These are phyloP conservation scores for Annulohypoxylon bovei DNA, from an alignment of 495 filamentous ascomycete species.

Conservation along the genomic window DNA sequence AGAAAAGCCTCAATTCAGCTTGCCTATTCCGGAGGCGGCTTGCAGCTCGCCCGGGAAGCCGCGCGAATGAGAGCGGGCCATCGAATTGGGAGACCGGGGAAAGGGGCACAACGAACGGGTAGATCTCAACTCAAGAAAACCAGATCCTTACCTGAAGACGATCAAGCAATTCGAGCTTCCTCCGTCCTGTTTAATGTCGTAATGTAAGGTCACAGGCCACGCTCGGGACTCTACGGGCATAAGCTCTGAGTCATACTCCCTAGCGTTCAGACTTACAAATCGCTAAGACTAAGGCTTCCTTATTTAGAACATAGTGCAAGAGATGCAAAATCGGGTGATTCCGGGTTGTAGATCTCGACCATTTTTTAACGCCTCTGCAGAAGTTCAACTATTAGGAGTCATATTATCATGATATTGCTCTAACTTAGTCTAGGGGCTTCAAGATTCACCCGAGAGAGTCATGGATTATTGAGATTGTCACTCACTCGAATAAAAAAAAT, in stretches of 20 bases:
- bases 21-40: constrained; percentile 8
- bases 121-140: not conserved
- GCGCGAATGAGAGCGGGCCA: not conserved
- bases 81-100: constrained; percentile 6
- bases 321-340: not conserved
- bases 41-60: not conserved
- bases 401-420: not conserved
- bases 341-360: not conserved
- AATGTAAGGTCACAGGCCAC: constrained; percentile 19
- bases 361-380: too few relatives aligned
- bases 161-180: constrained; percentile 5
- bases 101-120: not conserved
- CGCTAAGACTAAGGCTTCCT: not conserved
- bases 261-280: constrained; percentile 4
- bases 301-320: constrained; percentile 3
- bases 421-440: too few relatives aligned
- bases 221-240: constrained; percentile 17
- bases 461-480: too few relatives aligned
- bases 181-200: not conserved
- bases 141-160: not conserved
- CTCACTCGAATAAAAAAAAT: too few relatives aligned
- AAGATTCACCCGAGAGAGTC: too few relatives aligned
- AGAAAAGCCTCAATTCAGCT: constrained; percentile 23
- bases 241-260: constrained; percentile 19
- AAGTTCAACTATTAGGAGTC: too few relatives aligned